Conservation (phyloP, 1,139 yeast genomes). For the Entelexis paramagnoliae region DNA sequence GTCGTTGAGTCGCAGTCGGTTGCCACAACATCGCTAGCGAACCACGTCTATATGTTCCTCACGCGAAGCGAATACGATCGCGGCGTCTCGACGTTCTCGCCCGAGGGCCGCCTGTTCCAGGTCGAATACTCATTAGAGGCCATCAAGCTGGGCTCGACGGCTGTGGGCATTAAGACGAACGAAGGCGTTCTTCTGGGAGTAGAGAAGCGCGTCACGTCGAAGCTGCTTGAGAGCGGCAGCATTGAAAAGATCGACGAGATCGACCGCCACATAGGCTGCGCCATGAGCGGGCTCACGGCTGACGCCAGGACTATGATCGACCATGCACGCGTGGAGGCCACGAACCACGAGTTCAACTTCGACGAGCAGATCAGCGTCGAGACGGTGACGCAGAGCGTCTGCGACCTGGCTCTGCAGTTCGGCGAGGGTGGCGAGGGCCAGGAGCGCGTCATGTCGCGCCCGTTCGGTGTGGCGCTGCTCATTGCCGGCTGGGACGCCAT, state of each 20-base stretch:
- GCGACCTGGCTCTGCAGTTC: slow-evolving; percentile 91
- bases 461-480: slow-evolving; percentile 94
- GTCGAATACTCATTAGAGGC: slow-evolving; percentile 98
- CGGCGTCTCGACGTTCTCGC: slow-evolving; percentile 96
- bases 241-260: slow-evolving; percentile 95
- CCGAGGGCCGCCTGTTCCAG: slow-evolving; percentile 96
- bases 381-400: slow-evolving; percentile 88
- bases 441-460: slow-evolving; percentile 94
- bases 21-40: slow-evolving; percentile 5
- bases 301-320: slow-evolving; percentile 98
- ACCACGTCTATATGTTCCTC: slow-evolving; percentile 54
- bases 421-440: slow-evolving; percentile 99
- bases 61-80: slow-evolving; percentile 99
- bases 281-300: slow-evolving; percentile 97
- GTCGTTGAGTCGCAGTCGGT: not conserved
- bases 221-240: slow-evolving; percentile 80
- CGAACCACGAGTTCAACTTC: slow-evolving; percentile 77
- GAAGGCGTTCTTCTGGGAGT: slow-evolving; percentile 96
- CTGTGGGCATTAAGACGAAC: slow-evolving; percentile 93
- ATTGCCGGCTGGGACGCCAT: slow-evolving; percentile 87
- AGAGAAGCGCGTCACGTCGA: slow-evolving; percentile 92
- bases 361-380: slow-evolving; percentile 92
- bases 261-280: slow-evolving; percentile 91
- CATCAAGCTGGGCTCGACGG: slow-evolving; percentile 91
- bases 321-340: slow-evolving; percentile 87